Evolutionary conservation across 768 basidiomycete genomes (phyloP).

Genomic region (Collybia mongolica): DNA sequence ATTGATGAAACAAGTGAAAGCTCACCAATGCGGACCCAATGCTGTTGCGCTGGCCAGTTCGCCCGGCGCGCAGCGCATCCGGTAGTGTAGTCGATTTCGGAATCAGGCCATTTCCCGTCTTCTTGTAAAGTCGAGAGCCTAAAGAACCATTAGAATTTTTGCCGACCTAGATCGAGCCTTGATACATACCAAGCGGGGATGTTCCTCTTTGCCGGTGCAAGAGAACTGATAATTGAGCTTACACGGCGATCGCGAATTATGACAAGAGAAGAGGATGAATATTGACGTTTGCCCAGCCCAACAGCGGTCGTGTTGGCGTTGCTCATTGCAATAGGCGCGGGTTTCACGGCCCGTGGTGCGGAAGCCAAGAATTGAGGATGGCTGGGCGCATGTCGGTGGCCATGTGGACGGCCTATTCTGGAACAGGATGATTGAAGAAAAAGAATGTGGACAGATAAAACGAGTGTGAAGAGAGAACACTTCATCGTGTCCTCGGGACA

Average conservation of each 20-base stretch:
- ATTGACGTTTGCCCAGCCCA: slow-evolving; percentile 27
- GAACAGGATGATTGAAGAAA: slow-evolving; percentile 6
- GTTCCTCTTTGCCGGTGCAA: slow-evolving; percentile 5
- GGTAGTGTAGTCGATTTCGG: slow-evolving; percentile 45
- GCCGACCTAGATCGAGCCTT: no score
- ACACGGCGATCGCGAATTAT: slow-evolving; percentile 16
- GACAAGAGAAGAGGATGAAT: slow-evolving; percentile 3
- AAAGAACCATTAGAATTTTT: neutral
- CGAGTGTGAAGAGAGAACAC: slow-evolving; percentile 8
- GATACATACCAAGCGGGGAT: slow-evolving; percentile 14
- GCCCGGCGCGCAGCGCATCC: slow-evolving; percentile 51
- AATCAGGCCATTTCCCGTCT: slow-evolving; percentile 41
- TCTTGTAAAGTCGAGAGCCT: slow-evolving; percentile 19
- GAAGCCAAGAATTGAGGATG: neutral
- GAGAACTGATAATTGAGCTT: slow-evolving; percentile 10
- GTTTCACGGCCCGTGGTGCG: neutral
- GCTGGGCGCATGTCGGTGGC: neutral
- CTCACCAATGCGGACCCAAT: slow-evolving; percentile 47
- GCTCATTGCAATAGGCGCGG: neutral
- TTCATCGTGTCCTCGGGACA: slow-evolving; percentile 5
- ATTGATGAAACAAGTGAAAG: slow-evolving; percentile 2
- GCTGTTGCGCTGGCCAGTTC: slow-evolving; percentile 57
- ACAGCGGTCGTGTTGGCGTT: no score
- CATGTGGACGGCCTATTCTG: slow-evolving; percentile 4
- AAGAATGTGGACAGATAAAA: slow-evolving; percentile 14